A percentile compares a stretch with the other conserved stretches of the same genome.
phyloP scores from a whole-genome alignment of 371 early-diverging fungal species.

The Mortierella sp. region DNA sequence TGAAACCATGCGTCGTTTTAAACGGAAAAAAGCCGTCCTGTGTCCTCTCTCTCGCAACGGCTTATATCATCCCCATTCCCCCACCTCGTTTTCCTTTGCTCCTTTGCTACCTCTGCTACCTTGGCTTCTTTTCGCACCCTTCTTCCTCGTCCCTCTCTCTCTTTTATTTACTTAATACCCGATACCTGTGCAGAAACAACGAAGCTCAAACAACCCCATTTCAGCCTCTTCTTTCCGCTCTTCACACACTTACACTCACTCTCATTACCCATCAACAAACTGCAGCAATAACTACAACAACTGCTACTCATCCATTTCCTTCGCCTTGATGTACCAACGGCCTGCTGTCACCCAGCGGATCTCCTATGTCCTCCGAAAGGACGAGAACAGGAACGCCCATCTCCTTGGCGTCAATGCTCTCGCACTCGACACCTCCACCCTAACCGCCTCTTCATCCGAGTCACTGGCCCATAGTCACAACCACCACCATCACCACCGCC shows the following conservation, averaged over 20 bases:
- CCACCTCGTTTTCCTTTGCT: not conserved
- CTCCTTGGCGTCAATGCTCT: slow-evolving; percentile 85
- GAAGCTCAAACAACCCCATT: not conserved
- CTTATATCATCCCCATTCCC: not conserved
- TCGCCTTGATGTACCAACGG: slow-evolving; percentile 48
- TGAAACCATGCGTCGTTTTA: not conserved
- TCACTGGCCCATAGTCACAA: not conserved
- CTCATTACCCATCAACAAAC: not conserved
- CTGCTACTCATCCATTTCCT: not conserved
- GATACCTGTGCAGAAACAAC: not conserved
- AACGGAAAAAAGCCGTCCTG: not conserved
- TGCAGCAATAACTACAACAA: not conserved
- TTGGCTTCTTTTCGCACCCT: not conserved
- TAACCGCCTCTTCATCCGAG: slow-evolving; percentile 15
- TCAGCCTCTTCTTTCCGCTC: not conserved
- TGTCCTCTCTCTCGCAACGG: not conserved
- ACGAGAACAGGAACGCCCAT: slow-evolving; percentile 69
- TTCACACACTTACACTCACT: not conserved
- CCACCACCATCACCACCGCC: slow-evolving; percentile 10
- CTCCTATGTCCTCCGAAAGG: slow-evolving; percentile 71
- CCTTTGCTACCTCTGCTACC: not conserved
- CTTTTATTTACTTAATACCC: not conserved
- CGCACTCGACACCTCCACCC: slow-evolving; percentile 70
- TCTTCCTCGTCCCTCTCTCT: not conserved
- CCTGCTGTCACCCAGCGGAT: slow-evolving; percentile 59